Evolutionary conservation across 352 stramenopile genomes (phyloP), one percentile per base, ranked within the genome.

Genomic region (Phytophthora cryptogea): DNA sequence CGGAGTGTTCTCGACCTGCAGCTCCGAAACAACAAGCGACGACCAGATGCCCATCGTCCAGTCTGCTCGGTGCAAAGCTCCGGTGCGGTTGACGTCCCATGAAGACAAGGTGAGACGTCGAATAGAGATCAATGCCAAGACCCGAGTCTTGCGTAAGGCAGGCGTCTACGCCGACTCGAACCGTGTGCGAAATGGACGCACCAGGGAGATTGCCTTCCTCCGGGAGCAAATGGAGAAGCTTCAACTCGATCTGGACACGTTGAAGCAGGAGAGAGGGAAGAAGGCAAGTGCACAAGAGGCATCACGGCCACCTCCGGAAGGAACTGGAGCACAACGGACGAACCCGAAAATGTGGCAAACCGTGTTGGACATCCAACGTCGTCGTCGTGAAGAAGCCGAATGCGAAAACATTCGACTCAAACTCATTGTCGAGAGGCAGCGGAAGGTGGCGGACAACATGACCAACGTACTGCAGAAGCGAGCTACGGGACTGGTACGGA

Each of bases 341-440:
- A 51, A 51, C 14, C 43, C 58, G 8, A 55, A 28, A 13, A 46
- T 62, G 52, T 68, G 59, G 59, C 59, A 68, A 17, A 41, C 50
- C 14, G 59, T 73, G 7, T 37, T 37, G 23, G 40, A 51, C 11
- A 54, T 54, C 0, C 75, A 82, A 42, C 63, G 56, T 1, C 53
- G 59, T 1, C 66, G 72, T 8, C 61, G 62, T 1, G 54, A 77
- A 36, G 54, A 70, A 23, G 45, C 66, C 7, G 69, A 81, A 55
- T 50, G 51, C 9, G 70, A 78, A 36, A 80, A 82, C 40, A 63
- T 73, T n/a, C 61, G 65, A 6, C 48, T 84, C 31, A 73, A 72
- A 30, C 42, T 66, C n/a, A 65, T 76, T 37, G 52, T 78, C 1
- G 72, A 82, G 46, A 59, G 63, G 1, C 66, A 66, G 14, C 58